Evolutionary conservation across 495 filamentous ascomycete genomes (phyloP).

Genomic region (Neurospora terricola): DNA sequence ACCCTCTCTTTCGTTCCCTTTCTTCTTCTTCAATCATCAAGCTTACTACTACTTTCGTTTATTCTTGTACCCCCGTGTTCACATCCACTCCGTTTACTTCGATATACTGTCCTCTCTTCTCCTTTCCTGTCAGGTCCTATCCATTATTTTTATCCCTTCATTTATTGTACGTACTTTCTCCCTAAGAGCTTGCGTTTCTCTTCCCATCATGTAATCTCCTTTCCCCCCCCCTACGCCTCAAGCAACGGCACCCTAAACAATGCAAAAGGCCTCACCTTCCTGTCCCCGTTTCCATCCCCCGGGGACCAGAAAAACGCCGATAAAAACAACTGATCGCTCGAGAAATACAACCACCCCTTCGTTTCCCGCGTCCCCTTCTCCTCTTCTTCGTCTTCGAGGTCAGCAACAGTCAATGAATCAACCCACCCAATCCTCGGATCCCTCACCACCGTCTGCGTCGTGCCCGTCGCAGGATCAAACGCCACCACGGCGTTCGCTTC

Average conservation of each 20-base stretch:
- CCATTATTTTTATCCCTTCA: background rate
- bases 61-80: too few species aligned
- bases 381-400: background rate
- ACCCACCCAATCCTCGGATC: background rate
- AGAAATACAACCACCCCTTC: background rate
- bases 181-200: too few species aligned
- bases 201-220: too few species aligned
- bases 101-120: too few species aligned
- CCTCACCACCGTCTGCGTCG: background rate
- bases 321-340: background rate
- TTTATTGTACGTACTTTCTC: too few species aligned
- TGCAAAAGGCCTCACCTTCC: background rate
- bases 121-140: background rate
- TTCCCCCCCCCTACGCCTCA: background rate
- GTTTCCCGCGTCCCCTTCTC: too few species aligned
- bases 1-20: too few species aligned
- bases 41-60: too few species aligned
- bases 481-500: background rate
- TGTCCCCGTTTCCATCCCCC: background rate
- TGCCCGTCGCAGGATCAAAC: background rate
- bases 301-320: background rate
- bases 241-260: background rate
- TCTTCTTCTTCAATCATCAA: too few species aligned
- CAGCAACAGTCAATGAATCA: background rate
- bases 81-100: too few species aligned